phyloP scores from a whole-genome alignment of 345 rosid species.

The Raphanus raphanistrum region DNA sequence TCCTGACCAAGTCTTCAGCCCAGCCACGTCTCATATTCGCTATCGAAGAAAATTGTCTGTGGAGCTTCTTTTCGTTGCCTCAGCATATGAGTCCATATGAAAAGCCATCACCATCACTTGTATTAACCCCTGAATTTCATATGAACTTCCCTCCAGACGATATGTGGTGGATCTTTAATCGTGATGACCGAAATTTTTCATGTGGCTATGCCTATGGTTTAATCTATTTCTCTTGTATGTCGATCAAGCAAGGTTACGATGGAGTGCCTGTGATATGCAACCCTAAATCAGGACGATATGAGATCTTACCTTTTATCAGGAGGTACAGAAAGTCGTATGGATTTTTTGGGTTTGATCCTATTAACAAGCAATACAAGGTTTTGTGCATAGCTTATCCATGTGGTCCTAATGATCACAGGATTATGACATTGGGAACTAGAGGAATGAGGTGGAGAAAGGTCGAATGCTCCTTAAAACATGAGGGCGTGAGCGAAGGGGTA shows the following conservation, averaged over 20 bases:
- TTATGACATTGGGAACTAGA: not conserved
- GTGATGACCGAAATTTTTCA: not conserved
- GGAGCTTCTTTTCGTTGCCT: slow-evolving; percentile 1
- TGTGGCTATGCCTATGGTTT: slow-evolving; percentile 1
- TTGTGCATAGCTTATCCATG: not conserved
- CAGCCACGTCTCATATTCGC: not conserved
- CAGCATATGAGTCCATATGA: not conserved
- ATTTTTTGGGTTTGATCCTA: not conserved
- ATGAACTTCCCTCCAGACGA: slow-evolving; percentile 2
- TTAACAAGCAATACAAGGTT: not conserved
- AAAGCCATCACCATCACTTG: not conserved
- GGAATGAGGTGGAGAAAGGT: not conserved
- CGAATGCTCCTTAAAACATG: not conserved
- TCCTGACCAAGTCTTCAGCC: not conserved
- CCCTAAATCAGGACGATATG: not conserved
- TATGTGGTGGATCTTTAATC: not conserved
- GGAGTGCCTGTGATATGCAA: not conserved
- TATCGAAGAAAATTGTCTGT: not conserved
- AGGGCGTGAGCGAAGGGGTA: not conserved
- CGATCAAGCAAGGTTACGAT: not conserved
- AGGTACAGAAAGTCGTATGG: not conserved
- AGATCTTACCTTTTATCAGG: not conserved
- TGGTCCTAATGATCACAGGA: not conserved
- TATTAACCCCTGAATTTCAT: not conserved
- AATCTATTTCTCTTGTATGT: not conserved